Evolutionary conservation across 75 land plant species (phyloP), one percentile per base, ranked within the genome.

Genomic region (Pseudotsuga menziesii): DNA sequence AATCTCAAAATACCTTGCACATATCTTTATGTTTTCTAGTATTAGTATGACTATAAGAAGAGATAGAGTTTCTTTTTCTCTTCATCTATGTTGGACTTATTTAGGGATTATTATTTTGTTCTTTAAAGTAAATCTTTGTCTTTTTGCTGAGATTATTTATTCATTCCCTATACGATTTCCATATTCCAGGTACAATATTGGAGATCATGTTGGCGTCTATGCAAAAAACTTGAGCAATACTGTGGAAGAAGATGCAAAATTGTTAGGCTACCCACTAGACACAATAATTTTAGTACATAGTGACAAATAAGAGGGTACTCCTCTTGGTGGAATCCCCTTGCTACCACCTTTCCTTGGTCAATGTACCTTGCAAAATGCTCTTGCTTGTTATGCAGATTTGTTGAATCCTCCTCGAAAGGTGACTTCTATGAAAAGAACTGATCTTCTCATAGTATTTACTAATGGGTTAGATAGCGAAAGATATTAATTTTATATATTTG

Each of bases 171-270:
- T 70, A 23, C 70, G 32, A 3, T 39, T 15, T 58, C 27, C 16
- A 48, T 78, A 83, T 35, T 36, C 54, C 81, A 94, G 97, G 67
- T 94, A 94, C 78, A 92, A 89, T 81, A 92, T 94, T 26, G 97
- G 97, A 67, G 97, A 92, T 41, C 97, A 94, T 81, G 94, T 91
- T 78, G 97, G 97, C 75, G 97, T 94, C n/a, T 90, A 78, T 87
- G 75, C 94, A 73, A 92, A 94, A 80, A 94, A 94, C 77, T 39
- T 73, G 20, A n/a, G 39, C 70, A 94, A 94, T 62, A 73, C 57
- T 48, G 92, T 90, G 9, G 94, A 94, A 69, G 97, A 92, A 70
- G 97, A 92, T 25, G 82, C 85, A 73, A 86, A 75, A 59, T 64
- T 94, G 57, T 71, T 94, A 57, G 92, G 88, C 8, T 79, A 83